phyloP scores from a whole-genome alignment of 2,329 filamentous ascomycete genomes.

The Niveomyces coronatus region DNA sequence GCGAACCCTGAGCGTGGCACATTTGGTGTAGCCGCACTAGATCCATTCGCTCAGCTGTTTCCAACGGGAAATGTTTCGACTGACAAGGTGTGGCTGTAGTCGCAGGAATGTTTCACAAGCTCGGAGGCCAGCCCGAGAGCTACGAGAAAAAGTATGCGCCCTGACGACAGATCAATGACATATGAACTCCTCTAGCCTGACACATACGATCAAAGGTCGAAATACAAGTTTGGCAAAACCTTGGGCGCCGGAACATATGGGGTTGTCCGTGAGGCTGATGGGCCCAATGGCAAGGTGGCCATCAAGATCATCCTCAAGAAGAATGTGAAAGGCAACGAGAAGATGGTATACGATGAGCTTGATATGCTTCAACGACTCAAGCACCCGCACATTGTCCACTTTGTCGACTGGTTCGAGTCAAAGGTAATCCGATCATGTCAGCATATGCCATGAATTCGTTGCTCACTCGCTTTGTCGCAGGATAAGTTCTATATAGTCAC shows the following conservation, averaged over 20 bases:
- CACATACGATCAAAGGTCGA: constrained; percentile 43
- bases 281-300: constrained; percentile 74
- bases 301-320: constrained; percentile 99
- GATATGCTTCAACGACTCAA: constrained; percentile 83
- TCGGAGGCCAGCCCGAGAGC: constrained; percentile 92
- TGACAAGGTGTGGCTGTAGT: constrained; percentile 40
- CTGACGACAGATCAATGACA: not conserved
- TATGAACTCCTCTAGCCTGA: not conserved
- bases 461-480: constrained; percentile 31
- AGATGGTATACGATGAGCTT: constrained; percentile 97
- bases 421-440: constrained; percentile 47
- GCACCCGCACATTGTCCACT: constrained; percentile 93
- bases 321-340: constrained; percentile 95
- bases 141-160: constrained; percentile 89
- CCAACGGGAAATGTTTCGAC: not conserved
- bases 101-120: constrained; percentile 84
- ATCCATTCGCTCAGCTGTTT: not conserved
- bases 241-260: constrained; percentile 96
- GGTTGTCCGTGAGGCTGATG: constrained; percentile 90
- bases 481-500: constrained; percentile 99
- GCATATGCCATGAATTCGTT: too few relatives aligned
- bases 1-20: not conserved
- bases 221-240: constrained; percentile 86
- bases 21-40: not conserved
- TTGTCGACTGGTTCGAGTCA: constrained; percentile 98